phyloP scores from a whole-genome alignment of 1,284 basidiomycete genomes.

The Vanrija humicola region DNA sequence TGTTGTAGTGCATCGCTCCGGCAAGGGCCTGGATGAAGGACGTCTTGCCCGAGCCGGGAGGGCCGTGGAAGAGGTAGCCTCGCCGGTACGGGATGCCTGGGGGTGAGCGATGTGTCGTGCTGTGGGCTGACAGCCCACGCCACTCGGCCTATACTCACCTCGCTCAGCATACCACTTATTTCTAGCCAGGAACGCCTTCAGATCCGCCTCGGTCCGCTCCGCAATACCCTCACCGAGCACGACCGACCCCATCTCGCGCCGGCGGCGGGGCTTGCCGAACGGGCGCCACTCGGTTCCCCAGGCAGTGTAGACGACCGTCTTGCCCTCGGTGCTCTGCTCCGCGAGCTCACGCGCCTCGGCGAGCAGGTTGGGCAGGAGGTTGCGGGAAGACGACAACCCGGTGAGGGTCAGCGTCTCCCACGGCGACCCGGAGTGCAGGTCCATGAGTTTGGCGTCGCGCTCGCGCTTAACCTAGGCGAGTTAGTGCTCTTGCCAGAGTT shows the following conservation, averaged over 20 bases:
- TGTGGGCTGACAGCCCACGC: background rate
- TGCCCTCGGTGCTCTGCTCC: conserved; percentile 80
- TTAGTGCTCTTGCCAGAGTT: background rate
- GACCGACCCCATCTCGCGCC: conserved; percentile 85
- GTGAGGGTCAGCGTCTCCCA: conserved; percentile 98
- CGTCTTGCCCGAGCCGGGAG: conserved; percentile 96
- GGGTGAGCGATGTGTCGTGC: background rate
- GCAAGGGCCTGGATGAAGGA: conserved; percentile 98
- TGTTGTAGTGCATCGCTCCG: conserved; percentile 87
- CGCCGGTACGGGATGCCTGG: conserved; percentile 95
- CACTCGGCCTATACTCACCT: conserved; percentile 58
- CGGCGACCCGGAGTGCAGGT: conserved; percentile 83
- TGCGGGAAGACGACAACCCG: conserved; percentile 78
- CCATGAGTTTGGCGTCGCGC: conserved; percentile 85
- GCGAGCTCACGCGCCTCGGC: conserved; percentile 85
- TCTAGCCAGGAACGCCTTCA: conserved; percentile 75
- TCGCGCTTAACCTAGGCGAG: conserved; percentile 76
- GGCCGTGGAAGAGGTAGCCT: conserved; percentile 91
- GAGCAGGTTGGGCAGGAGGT: conserved; percentile 75
- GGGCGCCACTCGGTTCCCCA: conserved; percentile 96
- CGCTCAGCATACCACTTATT: conserved; percentile 94
- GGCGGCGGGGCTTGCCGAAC: conserved; percentile 86
- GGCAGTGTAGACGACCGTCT: conserved; percentile 92
- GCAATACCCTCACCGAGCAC: conserved; percentile 78
- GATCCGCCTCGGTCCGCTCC: conserved; percentile 73